Evolutionary conservation across 768 basidiomycete genomes (phyloP).

Genomic region (Suillus hirtellus): DNA sequence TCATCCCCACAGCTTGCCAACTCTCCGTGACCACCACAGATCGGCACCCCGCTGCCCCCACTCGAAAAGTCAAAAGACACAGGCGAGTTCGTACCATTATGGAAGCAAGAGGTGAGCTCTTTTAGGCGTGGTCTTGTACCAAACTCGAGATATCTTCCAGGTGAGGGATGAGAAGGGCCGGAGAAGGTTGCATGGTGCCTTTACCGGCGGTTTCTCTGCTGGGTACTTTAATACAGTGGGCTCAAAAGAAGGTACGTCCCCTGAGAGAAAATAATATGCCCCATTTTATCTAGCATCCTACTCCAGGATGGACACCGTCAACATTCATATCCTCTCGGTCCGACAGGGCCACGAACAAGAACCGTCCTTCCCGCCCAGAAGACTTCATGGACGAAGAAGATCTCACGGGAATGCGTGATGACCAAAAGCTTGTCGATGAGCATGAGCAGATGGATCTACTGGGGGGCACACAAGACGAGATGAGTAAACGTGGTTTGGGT

Average conservation of each 20-base stretch:
- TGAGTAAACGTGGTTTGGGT: slow-evolving; percentile 26
- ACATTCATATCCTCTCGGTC: slow-evolving; percentile 89
- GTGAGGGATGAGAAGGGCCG: slow-evolving; percentile 93
- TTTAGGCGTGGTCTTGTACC: slow-evolving; percentile 23
- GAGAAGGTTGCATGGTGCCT: slow-evolving; percentile 93
- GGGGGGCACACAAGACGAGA: slow-evolving; percentile 55
- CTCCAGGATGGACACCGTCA: slow-evolving; percentile 90
- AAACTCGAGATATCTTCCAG: slow-evolving; percentile 38
- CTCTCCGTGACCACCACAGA: slow-evolving; percentile 44
- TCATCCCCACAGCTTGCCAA: slow-evolving; percentile 1
- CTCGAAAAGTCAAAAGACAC: slow-evolving; percentile 92
- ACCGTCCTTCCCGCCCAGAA: slow-evolving; percentile 66
- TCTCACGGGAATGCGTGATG: slow-evolving; percentile 76
- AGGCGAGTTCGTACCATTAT: slow-evolving; percentile 93
- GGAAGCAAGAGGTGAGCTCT: slow-evolving; percentile 89
- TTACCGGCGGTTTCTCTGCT: slow-evolving; percentile 97
- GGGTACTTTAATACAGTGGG: slow-evolving; percentile 97
- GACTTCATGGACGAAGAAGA: slow-evolving; percentile 99
- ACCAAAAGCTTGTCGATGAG: slow-evolving; percentile 72
- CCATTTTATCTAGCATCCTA: neutral
- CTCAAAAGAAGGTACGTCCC: slow-evolving; percentile 80
- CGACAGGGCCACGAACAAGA: slow-evolving; percentile 59
- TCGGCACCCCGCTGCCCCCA: slow-evolving; percentile 92
- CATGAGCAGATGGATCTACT: slow-evolving; percentile 75
- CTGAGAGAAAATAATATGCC: neutral